A percentile compares a stretch with the other conserved stretches of the same genome.
Evolutionary conservation across 768 basidiomycete genomes (phyloP).

Genomic region (Agrocybe pediades): DNA sequence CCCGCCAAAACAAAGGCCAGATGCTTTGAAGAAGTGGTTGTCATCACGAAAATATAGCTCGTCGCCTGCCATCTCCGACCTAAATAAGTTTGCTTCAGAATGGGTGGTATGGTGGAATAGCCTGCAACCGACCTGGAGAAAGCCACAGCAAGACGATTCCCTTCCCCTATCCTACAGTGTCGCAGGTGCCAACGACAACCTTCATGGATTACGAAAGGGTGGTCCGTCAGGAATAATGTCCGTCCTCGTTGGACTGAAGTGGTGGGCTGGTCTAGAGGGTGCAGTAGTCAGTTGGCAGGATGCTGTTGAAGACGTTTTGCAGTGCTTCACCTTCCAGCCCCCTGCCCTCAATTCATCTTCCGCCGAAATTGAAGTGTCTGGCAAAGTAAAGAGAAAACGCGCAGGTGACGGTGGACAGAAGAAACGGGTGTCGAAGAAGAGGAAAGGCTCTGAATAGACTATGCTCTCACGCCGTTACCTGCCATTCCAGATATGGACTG

Average conservation of each 20-base stretch:
- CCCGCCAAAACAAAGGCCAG: neutral
- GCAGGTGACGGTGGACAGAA: too few species aligned
- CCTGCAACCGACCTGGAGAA: neutral
- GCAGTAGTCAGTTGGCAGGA: neutral
- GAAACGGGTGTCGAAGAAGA: too few species aligned
- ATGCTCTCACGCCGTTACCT: too few species aligned
- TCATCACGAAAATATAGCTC: neutral
- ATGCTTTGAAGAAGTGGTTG: neutral
- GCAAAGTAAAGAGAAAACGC: too few species aligned
- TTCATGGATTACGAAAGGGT: neutral
- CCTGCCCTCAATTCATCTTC: too few species aligned
- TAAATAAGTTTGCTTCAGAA: neutral
- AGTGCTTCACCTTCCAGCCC: too few species aligned
- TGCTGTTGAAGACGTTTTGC: neutral
- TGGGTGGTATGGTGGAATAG: conserved; percentile 2
- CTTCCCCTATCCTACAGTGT: neutral
- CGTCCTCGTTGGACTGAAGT: neutral
- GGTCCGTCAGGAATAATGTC: neutral
- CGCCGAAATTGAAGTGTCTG: too few species aligned
- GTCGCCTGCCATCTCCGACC: neutral
- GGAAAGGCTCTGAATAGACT: too few species aligned
- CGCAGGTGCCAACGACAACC: neutral
- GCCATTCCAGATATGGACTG: too few species aligned
- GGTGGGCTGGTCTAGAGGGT: neutral
- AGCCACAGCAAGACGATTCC: too few species aligned